Percentiles rank a stretch among this genome's conserved stretches.
Evolutionary conservation across 352 stramenopile genomes (phyloP).

Genomic region (Phytophthora pseudosyringae): DNA sequence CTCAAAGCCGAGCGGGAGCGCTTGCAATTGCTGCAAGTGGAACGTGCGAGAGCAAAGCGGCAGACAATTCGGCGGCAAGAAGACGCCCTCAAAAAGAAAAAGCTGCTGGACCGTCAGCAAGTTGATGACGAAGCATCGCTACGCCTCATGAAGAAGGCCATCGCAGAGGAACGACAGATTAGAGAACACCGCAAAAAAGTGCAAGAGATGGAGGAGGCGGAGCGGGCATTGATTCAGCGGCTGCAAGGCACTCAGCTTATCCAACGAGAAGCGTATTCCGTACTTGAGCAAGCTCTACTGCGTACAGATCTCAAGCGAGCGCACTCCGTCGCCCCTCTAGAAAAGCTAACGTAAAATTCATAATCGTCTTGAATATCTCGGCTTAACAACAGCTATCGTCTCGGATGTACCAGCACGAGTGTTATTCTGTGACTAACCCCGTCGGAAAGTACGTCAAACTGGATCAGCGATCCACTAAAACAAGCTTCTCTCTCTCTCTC

Average conservation of each 20-base stretch:
- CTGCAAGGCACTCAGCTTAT: conserved; percentile 77
- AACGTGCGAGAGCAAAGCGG: conserved; percentile 59
- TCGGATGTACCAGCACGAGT: too few relatives aligned
- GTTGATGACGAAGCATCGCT: conserved; percentile 58
- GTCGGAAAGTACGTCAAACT: too few relatives aligned
- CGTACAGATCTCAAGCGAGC: conserved; percentile 44
- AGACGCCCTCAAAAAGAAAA: conserved; percentile 63
- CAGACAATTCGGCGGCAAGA: conserved; percentile 62
- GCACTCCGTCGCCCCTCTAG: conserved; percentile 32
- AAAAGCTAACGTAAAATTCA: conserved; percentile 48
- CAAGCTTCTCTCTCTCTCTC: too few relatives aligned
- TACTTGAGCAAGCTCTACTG: conserved; percentile 73
- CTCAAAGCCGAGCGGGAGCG: conserved; percentile 69
- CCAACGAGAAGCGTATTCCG: conserved; percentile 74
- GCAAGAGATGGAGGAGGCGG: conserved; percentile 71
- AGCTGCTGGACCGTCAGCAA: conserved; percentile 44
- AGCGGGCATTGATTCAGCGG: conserved; percentile 66
- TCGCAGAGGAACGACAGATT: conserved; percentile 66
- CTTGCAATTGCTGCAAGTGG: conserved; percentile 58
- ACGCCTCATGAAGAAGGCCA: conserved; percentile 68
- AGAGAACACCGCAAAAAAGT: conserved; percentile 60
- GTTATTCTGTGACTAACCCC: too few relatives aligned
- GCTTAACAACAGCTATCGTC: too few relatives aligned
- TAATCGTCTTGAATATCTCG: too few relatives aligned
- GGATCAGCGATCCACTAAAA: too few relatives aligned